Evolutionary conservation across 83 land plant genomes (phyloP).

Genomic region (Picea mariana): DNA sequence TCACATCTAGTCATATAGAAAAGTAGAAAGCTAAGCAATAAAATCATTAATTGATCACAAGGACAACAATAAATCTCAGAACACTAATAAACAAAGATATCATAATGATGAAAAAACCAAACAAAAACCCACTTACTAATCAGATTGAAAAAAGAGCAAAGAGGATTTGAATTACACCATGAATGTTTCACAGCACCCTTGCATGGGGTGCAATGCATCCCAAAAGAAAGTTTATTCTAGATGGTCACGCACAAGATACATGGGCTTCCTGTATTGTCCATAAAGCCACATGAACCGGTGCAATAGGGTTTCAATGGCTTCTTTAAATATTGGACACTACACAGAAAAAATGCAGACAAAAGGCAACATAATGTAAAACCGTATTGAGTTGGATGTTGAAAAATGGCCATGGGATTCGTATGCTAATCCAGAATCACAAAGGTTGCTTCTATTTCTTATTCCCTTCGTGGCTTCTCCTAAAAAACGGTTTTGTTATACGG

Average conservation of each 20-base stretch:
- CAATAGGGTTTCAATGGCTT: slow-evolving; percentile 25
- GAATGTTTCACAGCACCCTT: slow-evolving; percentile 38
- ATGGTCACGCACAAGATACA: slow-evolving; percentile 37
- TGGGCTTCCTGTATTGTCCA: slow-evolving; percentile 19
- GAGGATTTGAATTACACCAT: neutral
- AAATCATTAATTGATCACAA: too few species aligned
- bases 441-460: neutral
- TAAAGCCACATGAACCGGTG: slow-evolving; percentile 17
- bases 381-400: neutral
- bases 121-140: too few species aligned
- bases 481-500: neutral
- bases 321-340: too few species aligned
- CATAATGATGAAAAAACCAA: too few species aligned
- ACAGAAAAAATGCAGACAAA: too few species aligned
- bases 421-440: neutral
- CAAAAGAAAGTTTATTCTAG: slow-evolving; percentile 47
- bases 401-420: neutral
- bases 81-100: too few species aligned
- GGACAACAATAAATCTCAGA: too few species aligned
- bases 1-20: too few species aligned
- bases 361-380: too few species aligned
- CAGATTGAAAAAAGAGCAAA: neutral
- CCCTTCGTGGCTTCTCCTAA: neutral
- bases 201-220: slow-evolving; percentile 53
- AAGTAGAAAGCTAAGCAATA: too few species aligned